These are phyloP conservation scores for Hypomyces rosellus DNA, from an alignment of 2,329 filamentous ascomycete genomes.

Conservation along the genomic window DNA sequence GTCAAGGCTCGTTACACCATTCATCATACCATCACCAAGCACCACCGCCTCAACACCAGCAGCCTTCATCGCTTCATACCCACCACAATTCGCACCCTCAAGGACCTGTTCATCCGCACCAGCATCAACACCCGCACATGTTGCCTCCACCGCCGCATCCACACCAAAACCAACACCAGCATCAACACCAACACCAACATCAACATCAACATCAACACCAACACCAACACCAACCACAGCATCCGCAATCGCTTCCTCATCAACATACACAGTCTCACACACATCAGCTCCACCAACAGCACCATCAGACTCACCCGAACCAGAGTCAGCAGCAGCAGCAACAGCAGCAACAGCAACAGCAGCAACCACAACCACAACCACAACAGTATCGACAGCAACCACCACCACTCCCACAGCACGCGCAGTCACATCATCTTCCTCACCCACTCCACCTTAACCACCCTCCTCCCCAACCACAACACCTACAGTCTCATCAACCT, in stretches of 20 bases:
- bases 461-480: conserved; percentile 1
- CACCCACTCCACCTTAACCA: background rate
- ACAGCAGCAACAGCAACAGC: conserved; percentile 6
- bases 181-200: background rate
- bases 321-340: background rate
- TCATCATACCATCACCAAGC: conserved; percentile 13
- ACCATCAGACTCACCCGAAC: background rate
- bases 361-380: background rate
- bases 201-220: conserved; percentile 9
- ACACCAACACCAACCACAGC: background rate
- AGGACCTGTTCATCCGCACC: conserved; percentile 16
- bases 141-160: conserved; percentile 2
- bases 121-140: conserved; percentile 18
- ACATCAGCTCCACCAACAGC: conserved; percentile 12
- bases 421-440: background rate
- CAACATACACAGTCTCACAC: conserved; percentile 7
- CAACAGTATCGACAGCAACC: conserved; percentile 10
- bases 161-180: conserved; percentile 9
- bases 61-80: conserved; percentile 12
- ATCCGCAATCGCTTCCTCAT: conserved; percentile 5
- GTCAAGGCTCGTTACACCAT: conserved; percentile 13
- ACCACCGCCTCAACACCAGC: conserved; percentile 11
- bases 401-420: conserved; percentile 10
- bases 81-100: conserved; percentile 17
- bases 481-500: background rate